A percentile compares a stretch with the other conserved stretches of the same genome.
phyloP scores from a whole-genome alignment of 371 early-diverging fungal genomes.

The Enterospora canceri region DNA sequence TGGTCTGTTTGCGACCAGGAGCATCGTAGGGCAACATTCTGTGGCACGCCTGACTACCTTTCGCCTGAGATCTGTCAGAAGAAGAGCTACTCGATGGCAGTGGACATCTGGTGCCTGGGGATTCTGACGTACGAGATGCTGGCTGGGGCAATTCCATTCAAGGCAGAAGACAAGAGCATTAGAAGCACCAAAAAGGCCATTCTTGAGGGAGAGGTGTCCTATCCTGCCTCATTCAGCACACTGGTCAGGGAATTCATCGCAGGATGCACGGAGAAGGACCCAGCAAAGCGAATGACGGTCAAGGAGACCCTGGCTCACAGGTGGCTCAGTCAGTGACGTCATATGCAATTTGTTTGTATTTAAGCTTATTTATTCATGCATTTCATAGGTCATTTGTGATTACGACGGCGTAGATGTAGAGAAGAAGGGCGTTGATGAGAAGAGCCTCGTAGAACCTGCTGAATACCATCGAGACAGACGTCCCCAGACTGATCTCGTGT shows the following conservation, averaged over 20 bases:
- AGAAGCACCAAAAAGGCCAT: constrained; percentile 69
- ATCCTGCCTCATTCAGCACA: constrained; percentile 66
- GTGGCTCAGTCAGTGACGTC: constrained; percentile 59
- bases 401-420: not conserved
- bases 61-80: constrained; percentile 73
- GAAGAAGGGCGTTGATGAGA: not conserved
- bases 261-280: constrained; percentile 65
- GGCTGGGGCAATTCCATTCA: constrained; percentile 82
- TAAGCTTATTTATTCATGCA: not conserved
- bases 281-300: constrained; percentile 64
- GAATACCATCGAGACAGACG: not conserved
- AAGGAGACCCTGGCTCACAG: constrained; percentile 67
- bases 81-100: constrained; percentile 66
- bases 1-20: constrained; percentile 87
- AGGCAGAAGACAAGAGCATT: constrained; percentile 61
- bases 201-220: constrained; percentile 65
- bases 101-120: constrained; percentile 95
- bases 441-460: not conserved
- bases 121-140: constrained; percentile 84
- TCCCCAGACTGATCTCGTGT: not conserved
- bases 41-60: constrained; percentile 91
- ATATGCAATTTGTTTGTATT: not conserved
- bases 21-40: constrained; percentile 61
- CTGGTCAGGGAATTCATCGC: constrained; percentile 76
- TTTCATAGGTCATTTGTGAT: not conserved